Evolutionary conservation across 163 green algal genomes (phyloP), one percentile per base, ranked within the genome.

Genomic region (Chlamydomonas reinhardtii): DNA sequence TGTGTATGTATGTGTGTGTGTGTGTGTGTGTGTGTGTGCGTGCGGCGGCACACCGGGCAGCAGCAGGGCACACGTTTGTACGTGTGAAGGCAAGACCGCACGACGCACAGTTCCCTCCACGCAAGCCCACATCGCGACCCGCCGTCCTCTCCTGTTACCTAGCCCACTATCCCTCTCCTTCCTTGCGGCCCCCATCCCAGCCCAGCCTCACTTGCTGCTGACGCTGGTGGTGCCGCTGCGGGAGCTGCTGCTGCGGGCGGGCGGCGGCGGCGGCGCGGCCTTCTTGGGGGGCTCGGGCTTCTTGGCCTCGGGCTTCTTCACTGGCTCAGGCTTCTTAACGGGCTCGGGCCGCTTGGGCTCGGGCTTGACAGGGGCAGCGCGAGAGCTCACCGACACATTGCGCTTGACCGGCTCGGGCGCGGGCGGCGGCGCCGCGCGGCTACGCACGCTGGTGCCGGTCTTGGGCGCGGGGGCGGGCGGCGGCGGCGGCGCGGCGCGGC

Each of bases 331-430:
- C 59, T 65, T 34, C 27, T 29, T 70, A 4, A 17, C 27, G 8
- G 25, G 62, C 62, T 70, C n/a, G 2, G 76, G 64, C 5, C 37
- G 64, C 62, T 65, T n/a, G 22, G 76, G 64, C 25, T 43, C 37
- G 20, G 76, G 76, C 64, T 75, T 32, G 22, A 56, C 25, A 34
- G 29, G 54, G 4, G 31, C 31, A 2, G 31, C 70, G 19, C 34
- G 71, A 56, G 32, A 56, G 56, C 74, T 54, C 22, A 27, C 6
- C 32, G 74, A 81, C 19, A 25, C 56, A 56, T 32, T 72, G 56
- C 74, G 74, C 75, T 73, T 82, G 0, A 37, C 34, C 25, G 75
- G 74, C 74, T 34, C 32, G 29, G 70, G 76, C 35, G 39, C 62
- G 25, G 76, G 64, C 37, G 76, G 62, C 39, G 76, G 64, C 37